A percentile compares a stretch with the other conserved stretches of the same genome.
These are phyloP conservation scores for Tulasnella sp. DNA, from an alignment of 768 basidiomycete genomes.

Conservation along the genomic window DNA sequence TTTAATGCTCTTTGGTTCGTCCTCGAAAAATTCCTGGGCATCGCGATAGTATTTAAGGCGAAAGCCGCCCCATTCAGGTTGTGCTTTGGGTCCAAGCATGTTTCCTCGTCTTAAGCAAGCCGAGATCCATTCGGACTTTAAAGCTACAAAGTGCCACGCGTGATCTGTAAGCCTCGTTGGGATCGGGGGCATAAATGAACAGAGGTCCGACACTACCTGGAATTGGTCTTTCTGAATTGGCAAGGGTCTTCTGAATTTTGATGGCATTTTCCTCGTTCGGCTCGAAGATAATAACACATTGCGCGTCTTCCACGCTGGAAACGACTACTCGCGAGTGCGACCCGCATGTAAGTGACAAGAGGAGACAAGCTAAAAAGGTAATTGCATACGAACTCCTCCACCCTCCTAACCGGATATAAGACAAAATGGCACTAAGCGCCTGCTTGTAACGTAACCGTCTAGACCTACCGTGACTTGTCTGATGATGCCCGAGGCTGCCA, in stretches of 20 bases:
- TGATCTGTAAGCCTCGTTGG: background rate
- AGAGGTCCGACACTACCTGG: background rate
- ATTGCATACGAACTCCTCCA: background rate
- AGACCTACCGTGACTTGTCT: background rate
- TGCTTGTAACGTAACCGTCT: background rate
- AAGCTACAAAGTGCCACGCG: background rate
- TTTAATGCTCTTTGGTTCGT: background rate
- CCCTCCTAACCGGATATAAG: background rate
- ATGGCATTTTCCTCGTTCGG: background rate
- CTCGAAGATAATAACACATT: background rate
- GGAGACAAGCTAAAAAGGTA: background rate
- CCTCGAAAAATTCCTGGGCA: background rate
- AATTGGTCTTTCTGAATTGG: background rate
- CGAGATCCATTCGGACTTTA: background rate
- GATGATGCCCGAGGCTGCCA: background rate
- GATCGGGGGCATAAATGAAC: background rate
- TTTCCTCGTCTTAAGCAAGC: background rate
- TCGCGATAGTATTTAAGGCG: background rate
- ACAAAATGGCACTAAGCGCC: background rate
- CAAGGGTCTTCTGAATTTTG: background rate
- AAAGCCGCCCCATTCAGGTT: background rate
- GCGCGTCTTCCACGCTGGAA: background rate
- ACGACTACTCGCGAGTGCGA: background rate
- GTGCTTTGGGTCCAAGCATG: background rate
- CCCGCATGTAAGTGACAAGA: background rate